Evolutionary conservation across 2,329 filamentous ascomycete species (phyloP), one percentile per base, ranked within the genome.

Genomic region (Colletotrichum liaoningense): DNA sequence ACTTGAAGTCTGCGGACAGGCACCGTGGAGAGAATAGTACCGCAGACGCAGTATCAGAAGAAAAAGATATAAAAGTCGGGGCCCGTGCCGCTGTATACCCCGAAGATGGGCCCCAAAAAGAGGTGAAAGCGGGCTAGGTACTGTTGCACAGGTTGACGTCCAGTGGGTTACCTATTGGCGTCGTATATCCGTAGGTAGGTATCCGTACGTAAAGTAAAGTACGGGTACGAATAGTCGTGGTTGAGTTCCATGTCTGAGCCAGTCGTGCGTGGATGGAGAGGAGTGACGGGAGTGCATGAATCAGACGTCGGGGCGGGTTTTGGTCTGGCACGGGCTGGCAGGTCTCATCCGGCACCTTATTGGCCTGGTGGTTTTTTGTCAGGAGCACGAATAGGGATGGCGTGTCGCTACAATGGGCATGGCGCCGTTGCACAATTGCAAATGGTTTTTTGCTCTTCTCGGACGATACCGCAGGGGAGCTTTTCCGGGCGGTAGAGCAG

Each of bases 381-480:
- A 56, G 8, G 28, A 28, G 63, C 42, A 60, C 55, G n/a, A 55
- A 55, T 52, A 49, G 63, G 67, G 54, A 65, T 65, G 67, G 67
- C 35, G 67, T 52, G 22, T 22, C n/a, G 12, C 63, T 56, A 16
- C 42, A 59, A 35, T 8, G 46, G 38, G 62, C 22, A 66, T 49
- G 54, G 62, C 55, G 63, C 42, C 33, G 38, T 30, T 24, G 30
- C 33, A 14, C 9, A 59, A 42, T 59, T 64, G 67, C 59, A 35
- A 19, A 54, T 16, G 49, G n/a, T 58, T 54, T 12, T 30, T 57
- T 30, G 59, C 62, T 59, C 42, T 57, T 56, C 54, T 57, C 67
- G 42, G 67, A 70, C 33, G 62, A n/a, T 60, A 24, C 42, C 62
- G 62, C 54, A 66, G 63, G 56, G 28, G 26, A 54, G 54, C 30